A percentile compares a stretch with the other conserved stretches of the same genome.
Conservation (phyloP, 495 filamentous ascomycete genomes). For the Cercophora newfieldiana region DNA sequence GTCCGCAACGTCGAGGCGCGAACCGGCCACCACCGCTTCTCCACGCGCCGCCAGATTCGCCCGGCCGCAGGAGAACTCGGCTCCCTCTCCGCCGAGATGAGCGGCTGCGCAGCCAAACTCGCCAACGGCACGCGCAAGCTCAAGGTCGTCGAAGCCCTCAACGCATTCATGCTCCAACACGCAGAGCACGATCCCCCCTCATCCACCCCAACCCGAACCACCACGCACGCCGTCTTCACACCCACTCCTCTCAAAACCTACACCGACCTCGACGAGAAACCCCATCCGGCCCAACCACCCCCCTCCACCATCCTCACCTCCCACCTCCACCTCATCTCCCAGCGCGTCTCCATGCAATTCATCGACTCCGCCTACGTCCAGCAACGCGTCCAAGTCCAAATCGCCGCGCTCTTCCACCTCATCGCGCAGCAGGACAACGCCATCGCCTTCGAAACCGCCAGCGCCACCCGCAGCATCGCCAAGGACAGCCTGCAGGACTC, state of each 20-base stretch:
- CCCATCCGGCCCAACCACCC: neutral
- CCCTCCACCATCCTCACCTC: neutral
- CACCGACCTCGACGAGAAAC: neutral
- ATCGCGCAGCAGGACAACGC: constrained; percentile 37
- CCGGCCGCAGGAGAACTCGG: constrained; percentile 33
- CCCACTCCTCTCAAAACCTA: no score
- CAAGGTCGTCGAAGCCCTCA: constrained; percentile 27
- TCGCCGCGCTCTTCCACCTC: constrained; percentile 32
- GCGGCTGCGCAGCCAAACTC: constrained; percentile 33
- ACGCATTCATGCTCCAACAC: constrained; percentile 27
- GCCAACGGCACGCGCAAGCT: constrained; percentile 33
- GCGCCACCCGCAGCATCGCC: constrained; percentile 38
- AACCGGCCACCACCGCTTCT: constrained; percentile 32
- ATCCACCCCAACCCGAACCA: neutral
- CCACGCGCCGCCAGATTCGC: constrained; percentile 24
- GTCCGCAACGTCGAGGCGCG: constrained; percentile 32
- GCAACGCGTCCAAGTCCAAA: constrained; percentile 36
- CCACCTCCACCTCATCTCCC: constrained; percentile 14
- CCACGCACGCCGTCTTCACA: neutral
- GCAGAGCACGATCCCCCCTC: neutral
- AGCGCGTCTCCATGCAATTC: constrained; percentile 29
- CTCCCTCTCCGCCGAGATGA: constrained; percentile 29
- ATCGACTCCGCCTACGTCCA: constrained; percentile 32
- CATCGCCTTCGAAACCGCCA: constrained; percentile 32
- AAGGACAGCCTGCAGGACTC: constrained; percentile 45